phyloP scores from a whole-genome alignment of 2,329 filamentous ascomycete genomes.

The Exophiala sp. region DNA sequence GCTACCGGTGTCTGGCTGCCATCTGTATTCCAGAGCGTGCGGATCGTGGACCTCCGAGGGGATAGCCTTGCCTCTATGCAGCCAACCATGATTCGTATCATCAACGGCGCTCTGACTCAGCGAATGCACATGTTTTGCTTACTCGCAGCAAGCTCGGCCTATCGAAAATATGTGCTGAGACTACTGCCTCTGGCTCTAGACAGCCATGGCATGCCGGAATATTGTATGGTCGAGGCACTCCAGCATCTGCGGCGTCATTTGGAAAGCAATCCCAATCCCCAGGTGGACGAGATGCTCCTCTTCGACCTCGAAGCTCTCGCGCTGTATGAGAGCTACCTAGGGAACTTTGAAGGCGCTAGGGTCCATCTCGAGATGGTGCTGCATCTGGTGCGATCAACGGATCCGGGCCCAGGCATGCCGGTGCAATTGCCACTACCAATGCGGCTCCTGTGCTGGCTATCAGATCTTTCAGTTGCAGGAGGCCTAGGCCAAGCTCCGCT shows the following conservation, averaged over 20 bases:
- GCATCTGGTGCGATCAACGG: constrained; percentile 13
- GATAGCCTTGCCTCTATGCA: constrained; percentile 3
- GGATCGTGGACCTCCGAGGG: constrained; percentile 6
- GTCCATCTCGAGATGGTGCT: constrained; percentile 19
- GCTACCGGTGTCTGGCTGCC: constrained; percentile 15
- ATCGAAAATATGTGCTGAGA: constrained; percentile 12
- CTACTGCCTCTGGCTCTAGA: constrained; percentile 12
- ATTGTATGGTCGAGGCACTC: constrained; percentile 19
- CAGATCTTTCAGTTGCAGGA: constrained; percentile 14
- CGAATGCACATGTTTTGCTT: constrained; percentile 23
- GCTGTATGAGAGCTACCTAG: constrained; percentile 18
- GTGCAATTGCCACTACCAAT: constrained; percentile 8
- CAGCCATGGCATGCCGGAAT: constrained; percentile 16
- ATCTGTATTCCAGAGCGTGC: constrained; percentile 11
- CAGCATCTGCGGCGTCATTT: constrained; percentile 16
- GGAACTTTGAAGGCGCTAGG: constrained; percentile 16
- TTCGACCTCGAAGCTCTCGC: constrained; percentile 20
- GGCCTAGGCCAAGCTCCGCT: constrained; percentile 12
- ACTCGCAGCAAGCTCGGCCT: constrained; percentile 18
- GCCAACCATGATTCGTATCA: constrained; percentile 16
- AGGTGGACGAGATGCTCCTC: constrained; percentile 12
- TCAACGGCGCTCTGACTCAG: constrained; percentile 15
- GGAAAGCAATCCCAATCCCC: constrained; percentile 1
- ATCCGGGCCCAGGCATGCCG: constrained; percentile 6
- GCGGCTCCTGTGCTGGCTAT: constrained; percentile 10